Evolutionary conservation across 331 rosid genomes (phyloP).

Genomic region (Prunus yedoensis): DNA sequence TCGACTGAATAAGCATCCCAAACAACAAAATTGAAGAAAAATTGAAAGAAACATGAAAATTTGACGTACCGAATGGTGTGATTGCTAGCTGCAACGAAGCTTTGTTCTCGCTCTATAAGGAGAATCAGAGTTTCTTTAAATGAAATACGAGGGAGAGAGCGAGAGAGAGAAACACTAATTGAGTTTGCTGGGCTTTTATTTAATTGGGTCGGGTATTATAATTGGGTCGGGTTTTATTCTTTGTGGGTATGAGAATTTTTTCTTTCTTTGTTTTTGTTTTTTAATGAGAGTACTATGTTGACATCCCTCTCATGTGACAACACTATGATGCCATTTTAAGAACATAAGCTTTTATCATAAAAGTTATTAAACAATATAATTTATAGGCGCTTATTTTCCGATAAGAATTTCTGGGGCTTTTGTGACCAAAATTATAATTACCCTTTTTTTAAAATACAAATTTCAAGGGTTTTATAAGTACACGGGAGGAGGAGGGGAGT

Average conservation of each 20-base stretch:
- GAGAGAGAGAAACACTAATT: not conserved
- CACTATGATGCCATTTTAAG: no score
- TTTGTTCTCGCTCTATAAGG: no score
- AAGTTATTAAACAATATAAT: no score
- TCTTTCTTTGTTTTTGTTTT: no score
- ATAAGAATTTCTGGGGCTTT: no score
- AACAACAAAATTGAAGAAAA: not conserved
- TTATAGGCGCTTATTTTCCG: no score
- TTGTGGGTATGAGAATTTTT: no score
- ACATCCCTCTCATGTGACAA: not conserved
- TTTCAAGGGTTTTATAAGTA: no score
- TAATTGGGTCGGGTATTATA: not conserved
- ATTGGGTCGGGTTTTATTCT: not conserved
- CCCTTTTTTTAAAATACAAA: no score
- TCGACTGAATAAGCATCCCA: not conserved
- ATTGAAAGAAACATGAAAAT: not conserved
- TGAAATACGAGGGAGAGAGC: not conserved
- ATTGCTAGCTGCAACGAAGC: not conserved
- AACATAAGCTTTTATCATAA: no score
- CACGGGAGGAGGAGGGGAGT: no score
- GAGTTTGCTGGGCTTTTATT: not conserved
- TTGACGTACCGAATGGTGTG: not conserved
- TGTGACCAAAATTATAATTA: no score
- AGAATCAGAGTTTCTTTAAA: not conserved
- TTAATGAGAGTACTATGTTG: not conserved